A percentile compares a stretch with the other conserved stretches of the same genome.
Conservation (phyloP, 768 basidiomycete genomes). For the Kwoniella bestiolae region DNA sequence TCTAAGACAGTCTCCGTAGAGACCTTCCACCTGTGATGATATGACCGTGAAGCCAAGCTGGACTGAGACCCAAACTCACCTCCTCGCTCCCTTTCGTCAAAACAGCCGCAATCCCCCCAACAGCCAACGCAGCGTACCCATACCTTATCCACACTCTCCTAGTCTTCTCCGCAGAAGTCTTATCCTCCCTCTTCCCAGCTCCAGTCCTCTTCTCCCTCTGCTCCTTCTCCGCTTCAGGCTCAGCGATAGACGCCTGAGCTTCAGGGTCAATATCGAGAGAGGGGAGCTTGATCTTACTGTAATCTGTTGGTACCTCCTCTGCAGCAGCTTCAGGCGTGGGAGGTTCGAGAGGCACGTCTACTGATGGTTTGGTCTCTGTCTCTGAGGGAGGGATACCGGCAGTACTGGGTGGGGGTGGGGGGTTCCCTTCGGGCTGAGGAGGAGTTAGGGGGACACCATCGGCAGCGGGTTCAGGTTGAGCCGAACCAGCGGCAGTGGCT, state of each 20-base stretch:
- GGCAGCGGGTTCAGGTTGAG: background rate
- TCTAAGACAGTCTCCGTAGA: too few relatives aligned
- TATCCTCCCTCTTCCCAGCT: conserved; percentile 67
- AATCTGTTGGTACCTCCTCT: conserved; percentile 19
- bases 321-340: background rate
- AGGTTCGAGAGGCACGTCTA: conserved; percentile 13
- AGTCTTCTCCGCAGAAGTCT: conserved; percentile 77
- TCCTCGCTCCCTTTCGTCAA: conserved; percentile 66
- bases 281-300: conserved; percentile 52
- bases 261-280: conserved; percentile 56
- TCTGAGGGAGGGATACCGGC: conserved; percentile 13
- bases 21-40: too few relatives aligned
- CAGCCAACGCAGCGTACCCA: conserved; percentile 61
- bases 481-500: background rate
- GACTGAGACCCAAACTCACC: conserved; percentile 18
- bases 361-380: conserved; percentile 10
- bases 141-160: conserved; percentile 66
- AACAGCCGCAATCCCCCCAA: conserved; percentile 66
- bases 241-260: conserved; percentile 28
- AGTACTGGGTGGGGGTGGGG: conserved; percentile 16
- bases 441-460: background rate
- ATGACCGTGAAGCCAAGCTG: too few relatives aligned
- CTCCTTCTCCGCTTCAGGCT: conserved; percentile 27
- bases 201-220: conserved; percentile 42
- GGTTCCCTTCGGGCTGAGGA: conserved; percentile 4